Conservation (phyloP, 2,329 filamentous ascomycete genomes). For the Diaporthe vexans region DNA sequence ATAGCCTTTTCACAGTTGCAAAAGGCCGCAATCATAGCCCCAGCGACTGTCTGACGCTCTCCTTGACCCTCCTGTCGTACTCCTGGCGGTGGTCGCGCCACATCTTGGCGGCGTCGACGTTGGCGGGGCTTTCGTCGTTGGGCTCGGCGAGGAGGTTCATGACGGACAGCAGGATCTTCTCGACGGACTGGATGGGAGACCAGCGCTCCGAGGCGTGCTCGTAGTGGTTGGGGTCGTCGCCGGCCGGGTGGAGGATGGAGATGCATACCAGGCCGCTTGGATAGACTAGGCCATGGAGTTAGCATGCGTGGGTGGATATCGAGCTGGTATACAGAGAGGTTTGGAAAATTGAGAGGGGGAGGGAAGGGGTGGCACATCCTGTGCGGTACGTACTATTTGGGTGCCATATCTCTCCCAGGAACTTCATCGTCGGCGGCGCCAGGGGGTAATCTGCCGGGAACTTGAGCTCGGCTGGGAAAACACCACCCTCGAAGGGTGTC, state of each 20-base stretch:
- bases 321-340: background rate
- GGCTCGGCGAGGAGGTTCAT: constrained; percentile 99
- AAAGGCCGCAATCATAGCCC: constrained; percentile 69
- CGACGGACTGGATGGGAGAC: constrained; percentile 96
- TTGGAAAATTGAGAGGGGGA: background rate
- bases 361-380: background rate
- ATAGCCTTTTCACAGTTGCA: too few species aligned
- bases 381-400: constrained; percentile 79
- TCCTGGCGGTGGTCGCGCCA: constrained; percentile 88
- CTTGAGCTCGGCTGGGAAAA: constrained; percentile 94
- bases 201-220: constrained; percentile 95
- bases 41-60: constrained; percentile 83
- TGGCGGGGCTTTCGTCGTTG: constrained; percentile 96
- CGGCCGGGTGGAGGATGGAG: constrained; percentile 96
- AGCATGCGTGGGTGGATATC: background rate
- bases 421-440: constrained; percentile 95
- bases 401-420: constrained; percentile 94
- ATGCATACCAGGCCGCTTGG: constrained; percentile 94
- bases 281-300: constrained; percentile 75
- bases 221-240: constrained; percentile 98
- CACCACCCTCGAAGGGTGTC: constrained; percentile 94
- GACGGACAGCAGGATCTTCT: constrained; percentile 96
- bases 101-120: constrained; percentile 96
- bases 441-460: constrained; percentile 98
- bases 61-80: constrained; percentile 89